Conservation (phyloP, 148 eudicot genomes). For the Rhododendron molle region DNA sequence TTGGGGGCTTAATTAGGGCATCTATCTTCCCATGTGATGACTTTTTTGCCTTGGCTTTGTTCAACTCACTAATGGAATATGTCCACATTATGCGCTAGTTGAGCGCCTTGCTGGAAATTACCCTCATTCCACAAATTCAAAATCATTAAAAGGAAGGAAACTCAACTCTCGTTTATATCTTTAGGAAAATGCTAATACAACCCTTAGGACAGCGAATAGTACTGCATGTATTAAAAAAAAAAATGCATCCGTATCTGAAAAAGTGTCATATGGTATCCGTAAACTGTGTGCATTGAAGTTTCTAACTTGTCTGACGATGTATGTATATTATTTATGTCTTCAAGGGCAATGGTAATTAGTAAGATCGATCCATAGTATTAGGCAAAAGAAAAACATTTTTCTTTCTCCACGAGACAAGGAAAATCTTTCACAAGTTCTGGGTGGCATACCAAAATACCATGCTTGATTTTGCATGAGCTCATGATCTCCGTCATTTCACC, state of each 20-base stretch:
- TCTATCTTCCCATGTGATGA: neutral
- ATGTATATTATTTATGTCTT: neutral
- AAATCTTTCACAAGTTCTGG: neutral
- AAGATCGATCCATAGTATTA: neutral
- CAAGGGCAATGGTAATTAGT: neutral
- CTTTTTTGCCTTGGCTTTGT: neutral
- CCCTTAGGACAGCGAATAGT: neutral
- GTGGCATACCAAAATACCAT: neutral
- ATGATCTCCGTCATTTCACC: neutral
- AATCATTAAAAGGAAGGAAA: neutral
- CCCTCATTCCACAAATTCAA: neutral
- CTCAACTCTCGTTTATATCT: neutral
- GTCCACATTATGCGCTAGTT: conserved; percentile 2
- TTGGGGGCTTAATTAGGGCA: no score
- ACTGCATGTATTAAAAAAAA: no score
- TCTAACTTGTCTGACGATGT: neutral
- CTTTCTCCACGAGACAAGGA: neutral
- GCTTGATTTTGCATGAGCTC: neutral
- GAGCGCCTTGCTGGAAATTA: neutral
- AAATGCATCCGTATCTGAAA: neutral
- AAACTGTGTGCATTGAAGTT: no score
- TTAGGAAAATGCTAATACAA: neutral
- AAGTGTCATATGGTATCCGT: neutral
- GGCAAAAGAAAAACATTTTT: neutral
- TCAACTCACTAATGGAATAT: conserved; percentile 1